phyloP scores from a whole-genome alignment of 768 basidiomycete genomes.

The Termitomyces sp. region DNA sequence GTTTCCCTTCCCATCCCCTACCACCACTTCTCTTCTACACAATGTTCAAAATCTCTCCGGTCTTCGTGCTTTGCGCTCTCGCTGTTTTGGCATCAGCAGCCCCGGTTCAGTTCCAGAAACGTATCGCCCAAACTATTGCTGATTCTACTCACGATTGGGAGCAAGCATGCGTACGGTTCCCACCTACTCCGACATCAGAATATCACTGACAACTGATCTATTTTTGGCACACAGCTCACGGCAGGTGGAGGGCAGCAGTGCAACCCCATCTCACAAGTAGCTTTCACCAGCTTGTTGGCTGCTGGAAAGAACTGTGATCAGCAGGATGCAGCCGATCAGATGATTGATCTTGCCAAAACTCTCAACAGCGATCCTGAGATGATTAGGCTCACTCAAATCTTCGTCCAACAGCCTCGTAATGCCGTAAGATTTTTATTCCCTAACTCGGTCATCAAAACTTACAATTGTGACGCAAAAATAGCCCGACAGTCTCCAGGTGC shows the following conservation, averaged over 20 bases:
- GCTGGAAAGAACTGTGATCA: constrained; percentile 42
- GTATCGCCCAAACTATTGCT: constrained; percentile 48
- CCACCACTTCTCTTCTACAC: constrained; percentile 2
- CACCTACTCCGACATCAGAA: no score
- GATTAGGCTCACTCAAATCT: constrained; percentile 45
- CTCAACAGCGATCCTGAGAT: constrained; percentile 42
- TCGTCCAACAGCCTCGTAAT: constrained; percentile 51
- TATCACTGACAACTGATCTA: neutral
- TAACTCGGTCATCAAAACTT: neutral
- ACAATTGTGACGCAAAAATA: constrained; percentile 14
- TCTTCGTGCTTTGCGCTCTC: constrained; percentile 28
- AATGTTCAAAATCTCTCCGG: constrained; percentile 32
- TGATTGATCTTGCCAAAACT: constrained; percentile 47
- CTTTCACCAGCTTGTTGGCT: constrained; percentile 48
- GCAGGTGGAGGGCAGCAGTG: constrained; percentile 49
- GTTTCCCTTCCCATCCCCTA: neutral
- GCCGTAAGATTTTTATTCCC: constrained; percentile 31
- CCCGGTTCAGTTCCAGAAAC: constrained; percentile 35
- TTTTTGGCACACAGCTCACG: constrained; percentile 24
- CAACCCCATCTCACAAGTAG: constrained; percentile 42
- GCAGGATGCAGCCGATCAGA: constrained; percentile 46
- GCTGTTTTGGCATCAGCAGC: constrained; percentile 29
- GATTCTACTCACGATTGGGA: constrained; percentile 51
- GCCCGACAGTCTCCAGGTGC: constrained; percentile 45
- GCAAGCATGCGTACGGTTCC: constrained; percentile 47